These are phyloP conservation scores for Microdochium trichocladiopsis DNA, from an alignment of 2,329 filamentous ascomycete genomes.

Conservation along the genomic window DNA sequence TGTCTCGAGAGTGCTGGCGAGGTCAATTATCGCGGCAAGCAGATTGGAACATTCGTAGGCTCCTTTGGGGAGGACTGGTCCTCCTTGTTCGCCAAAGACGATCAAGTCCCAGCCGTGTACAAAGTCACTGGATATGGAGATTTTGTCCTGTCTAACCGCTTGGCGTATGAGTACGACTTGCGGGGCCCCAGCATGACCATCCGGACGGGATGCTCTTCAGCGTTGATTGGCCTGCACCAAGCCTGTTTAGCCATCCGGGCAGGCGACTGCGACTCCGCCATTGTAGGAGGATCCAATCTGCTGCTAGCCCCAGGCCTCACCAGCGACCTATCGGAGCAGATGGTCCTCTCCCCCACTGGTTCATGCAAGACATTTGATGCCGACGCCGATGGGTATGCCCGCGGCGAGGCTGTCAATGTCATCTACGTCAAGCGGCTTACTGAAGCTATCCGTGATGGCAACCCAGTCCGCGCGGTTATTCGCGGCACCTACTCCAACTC, in stretches of 20 bases:
- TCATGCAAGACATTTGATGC: slow-evolving; percentile 23
- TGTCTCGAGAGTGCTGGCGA: slow-evolving; percentile 25
- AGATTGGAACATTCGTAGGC: slow-evolving; percentile 25
- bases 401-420: slow-evolving; percentile 31
- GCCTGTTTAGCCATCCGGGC: slow-evolving; percentile 18
- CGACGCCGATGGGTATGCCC: slow-evolving; percentile 33
- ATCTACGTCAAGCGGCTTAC: slow-evolving; percentile 32
- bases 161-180: background rate
- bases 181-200: background rate
- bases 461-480: slow-evolving; percentile 25
- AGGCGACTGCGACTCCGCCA: slow-evolving; percentile 18
- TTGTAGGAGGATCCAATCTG: slow-evolving; percentile 20
- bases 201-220: slow-evolving; percentile 12
- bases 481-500: slow-evolving; percentile 7
- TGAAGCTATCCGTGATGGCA: slow-evolving; percentile 31
- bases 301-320: slow-evolving; percentile 12
- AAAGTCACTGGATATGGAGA: slow-evolving; percentile 12
- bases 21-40: slow-evolving; percentile 16
- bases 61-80: slow-evolving; percentile 23
- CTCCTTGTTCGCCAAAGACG: slow-evolving; percentile 15
- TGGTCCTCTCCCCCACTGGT: slow-evolving; percentile 10
- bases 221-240: slow-evolving; percentile 21
- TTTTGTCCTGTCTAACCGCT: slow-evolving; percentile 4
- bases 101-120: slow-evolving; percentile 10
- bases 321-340: slow-evolving; percentile 5